phyloP scores from a whole-genome alignment of 495 filamentous ascomycete species.

The Tuber indicum region DNA sequence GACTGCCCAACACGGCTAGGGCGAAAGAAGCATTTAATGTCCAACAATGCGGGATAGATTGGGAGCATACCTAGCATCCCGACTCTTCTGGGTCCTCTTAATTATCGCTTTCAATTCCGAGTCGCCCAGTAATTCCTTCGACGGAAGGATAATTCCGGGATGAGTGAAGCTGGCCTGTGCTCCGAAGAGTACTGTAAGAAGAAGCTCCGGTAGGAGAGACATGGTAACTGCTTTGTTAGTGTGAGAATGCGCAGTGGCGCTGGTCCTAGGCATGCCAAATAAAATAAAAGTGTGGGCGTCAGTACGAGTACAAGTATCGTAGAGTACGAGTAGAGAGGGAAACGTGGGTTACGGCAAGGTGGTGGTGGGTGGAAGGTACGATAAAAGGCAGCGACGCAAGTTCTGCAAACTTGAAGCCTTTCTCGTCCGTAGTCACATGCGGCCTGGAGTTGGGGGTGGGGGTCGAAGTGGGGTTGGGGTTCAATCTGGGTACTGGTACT shows the following conservation, averaged over 20 bases:
- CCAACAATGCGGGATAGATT: neutral
- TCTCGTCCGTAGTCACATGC: neutral
- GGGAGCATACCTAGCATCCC: constrained; percentile 38
- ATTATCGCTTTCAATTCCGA: constrained; percentile 42
- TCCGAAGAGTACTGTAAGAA: constrained; percentile 40
- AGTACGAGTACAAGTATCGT: neutral
- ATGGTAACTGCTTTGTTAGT: constrained; percentile 3
- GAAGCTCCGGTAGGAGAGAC: constrained; percentile 38
- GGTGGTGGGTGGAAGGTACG: neutral
- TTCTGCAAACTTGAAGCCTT: neutral
- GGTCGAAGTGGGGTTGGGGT: neutral
- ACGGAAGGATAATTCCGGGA: constrained; percentile 41
- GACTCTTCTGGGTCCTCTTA: constrained; percentile 40
- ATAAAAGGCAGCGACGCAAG: neutral
- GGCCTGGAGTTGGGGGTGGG: neutral
- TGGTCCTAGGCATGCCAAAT: neutral
- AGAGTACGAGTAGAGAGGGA: neutral
- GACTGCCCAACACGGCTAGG: neutral
- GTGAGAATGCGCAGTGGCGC: neutral
- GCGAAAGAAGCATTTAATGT: neutral
- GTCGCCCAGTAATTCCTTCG: constrained; percentile 37
- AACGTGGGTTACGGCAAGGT: neutral
- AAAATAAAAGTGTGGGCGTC: neutral
- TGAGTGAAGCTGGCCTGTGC: constrained; percentile 46
- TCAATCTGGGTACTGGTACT: neutral